phyloP scores from a whole-genome alignment of 352 stramenopile genomes.

The Phytopythium aichiense region DNA sequence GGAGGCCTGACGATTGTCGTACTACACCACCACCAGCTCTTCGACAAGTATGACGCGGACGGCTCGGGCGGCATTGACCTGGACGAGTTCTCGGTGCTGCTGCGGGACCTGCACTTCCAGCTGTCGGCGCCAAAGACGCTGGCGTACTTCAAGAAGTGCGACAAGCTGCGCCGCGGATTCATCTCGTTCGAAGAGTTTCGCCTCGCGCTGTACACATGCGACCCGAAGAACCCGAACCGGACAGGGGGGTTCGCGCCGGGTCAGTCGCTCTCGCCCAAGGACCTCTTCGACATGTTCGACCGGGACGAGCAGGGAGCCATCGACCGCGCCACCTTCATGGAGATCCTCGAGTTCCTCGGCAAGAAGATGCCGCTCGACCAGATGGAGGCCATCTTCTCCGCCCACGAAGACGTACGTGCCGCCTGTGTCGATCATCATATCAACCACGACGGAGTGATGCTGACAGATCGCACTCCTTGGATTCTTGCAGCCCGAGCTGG shows the following conservation, averaged over 20 bases:
- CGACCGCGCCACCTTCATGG: constrained; percentile 61
- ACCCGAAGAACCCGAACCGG: constrained; percentile 70
- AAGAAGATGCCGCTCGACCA: constrained; percentile 55
- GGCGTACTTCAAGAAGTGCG: constrained; percentile 78
- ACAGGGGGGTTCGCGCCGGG: constrained; percentile 65
- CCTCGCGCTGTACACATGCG: constrained; percentile 71
- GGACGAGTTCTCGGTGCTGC: constrained; percentile 71
- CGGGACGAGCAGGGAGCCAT: constrained; percentile 62
- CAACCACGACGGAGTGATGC: no score
- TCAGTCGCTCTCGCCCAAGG: constrained; percentile 66
- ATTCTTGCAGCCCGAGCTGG: constrained; percentile 38
- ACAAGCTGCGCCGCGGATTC: constrained; percentile 46
- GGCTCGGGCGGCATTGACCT: constrained; percentile 74
- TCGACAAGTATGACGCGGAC: constrained; percentile 80
- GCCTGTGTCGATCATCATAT: background rate
- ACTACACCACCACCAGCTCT: constrained; percentile 35
- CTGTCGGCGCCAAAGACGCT: constrained; percentile 66
- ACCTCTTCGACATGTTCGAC: constrained; percentile 84
- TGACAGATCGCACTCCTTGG: constrained; percentile 4
- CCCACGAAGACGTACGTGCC: constrained; percentile 59
- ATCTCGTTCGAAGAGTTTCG: constrained; percentile 85
- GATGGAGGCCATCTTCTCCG: constrained; percentile 62
- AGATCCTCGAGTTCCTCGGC: constrained; percentile 65
- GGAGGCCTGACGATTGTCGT: no score
- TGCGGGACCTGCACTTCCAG: constrained; percentile 51